phyloP scores from a whole-genome alignment of 257 asterid species.

The Sherardia arvensis region DNA sequence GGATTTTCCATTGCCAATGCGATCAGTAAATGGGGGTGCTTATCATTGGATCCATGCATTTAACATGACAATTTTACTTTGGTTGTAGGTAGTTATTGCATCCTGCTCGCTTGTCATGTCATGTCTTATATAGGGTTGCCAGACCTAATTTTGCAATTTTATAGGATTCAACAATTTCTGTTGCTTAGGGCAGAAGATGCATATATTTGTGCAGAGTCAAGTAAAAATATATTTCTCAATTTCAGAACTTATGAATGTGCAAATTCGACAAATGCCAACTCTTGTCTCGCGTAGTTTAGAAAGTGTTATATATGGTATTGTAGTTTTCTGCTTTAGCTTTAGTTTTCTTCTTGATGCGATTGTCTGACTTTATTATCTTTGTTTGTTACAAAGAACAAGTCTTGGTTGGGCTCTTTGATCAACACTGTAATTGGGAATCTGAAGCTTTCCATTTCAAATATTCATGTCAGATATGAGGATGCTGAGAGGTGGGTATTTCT shows the following conservation, averaged over 20 bases:
- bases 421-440: constrained; percentile 92
- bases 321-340: not conserved
- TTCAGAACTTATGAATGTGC: not conserved
- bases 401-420: constrained; percentile 97
- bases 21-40: not conserved
- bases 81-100: not conserved
- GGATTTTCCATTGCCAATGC: not conserved
- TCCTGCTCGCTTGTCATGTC: not conserved
- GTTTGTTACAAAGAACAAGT: constrained; percentile 50
- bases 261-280: not conserved
- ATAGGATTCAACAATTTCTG: not conserved
- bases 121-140: not conserved
- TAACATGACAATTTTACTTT: not conserved
- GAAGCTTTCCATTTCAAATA: constrained; percentile 88
- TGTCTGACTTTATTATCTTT: constrained; percentile 15
- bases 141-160: not conserved
- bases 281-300: not conserved
- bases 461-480: constrained; percentile 98
- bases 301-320: not conserved
- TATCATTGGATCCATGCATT: not conserved
- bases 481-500: constrained; percentile 63
- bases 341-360: not conserved
- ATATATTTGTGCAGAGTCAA: not conserved
- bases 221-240: not conserved
- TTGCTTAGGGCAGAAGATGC: not conserved